Evolutionary conservation across 768 basidiomycete genomes (phyloP), one percentile per base, ranked within the genome.

Genomic region (Nidularia pulvinata): DNA sequence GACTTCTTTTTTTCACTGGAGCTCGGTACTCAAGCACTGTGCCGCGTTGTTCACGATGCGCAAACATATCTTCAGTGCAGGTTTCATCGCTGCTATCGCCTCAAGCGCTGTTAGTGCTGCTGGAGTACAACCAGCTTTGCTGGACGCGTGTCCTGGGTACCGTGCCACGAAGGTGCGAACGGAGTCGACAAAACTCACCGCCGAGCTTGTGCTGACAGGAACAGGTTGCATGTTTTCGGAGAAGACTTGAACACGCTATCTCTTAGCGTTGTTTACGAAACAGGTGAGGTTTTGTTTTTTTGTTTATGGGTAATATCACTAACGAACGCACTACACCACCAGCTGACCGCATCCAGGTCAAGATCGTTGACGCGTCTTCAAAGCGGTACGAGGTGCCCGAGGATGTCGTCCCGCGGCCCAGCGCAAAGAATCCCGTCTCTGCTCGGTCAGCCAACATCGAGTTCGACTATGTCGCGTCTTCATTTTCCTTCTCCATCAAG

Each of bases 91-190:
- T 16, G 10, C 10, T 10, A 39, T 39, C 16, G 37, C 19, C 19
- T 19, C 37, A 39, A 16, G 37, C 10, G 37, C 33, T 34, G 35
- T 30, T 6, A 22, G 46, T 47, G 61, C 59, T n/a, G 52, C 61
- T 3, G 53, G 54, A 33, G 65, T 69, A 30, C 65, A 72, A 52
- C 71, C 75, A 4, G 56, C 59, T 13, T 62, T 71, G 6, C 73
- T 85, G 36, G 83, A 85, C 59, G 75, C 78, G 1, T 88, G 85
- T 62, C 77, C 84, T 1, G 85, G 86, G 13, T 87, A 88, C 65
- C 72, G 69, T 6, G 80, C 78, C 7, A 68, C 64, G 2, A 77
- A 82, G 52, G 73, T 85, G 16, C 66, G 69, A 32, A 64, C 65
- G 3, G 44, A 55, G 3, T 73, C 75, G 0, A 62, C 72, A 2